Evolutionary conservation across 2,329 filamentous ascomycete genomes (phyloP), one percentile per base, ranked within the genome.

Genomic region (Nemania abortiva): DNA sequence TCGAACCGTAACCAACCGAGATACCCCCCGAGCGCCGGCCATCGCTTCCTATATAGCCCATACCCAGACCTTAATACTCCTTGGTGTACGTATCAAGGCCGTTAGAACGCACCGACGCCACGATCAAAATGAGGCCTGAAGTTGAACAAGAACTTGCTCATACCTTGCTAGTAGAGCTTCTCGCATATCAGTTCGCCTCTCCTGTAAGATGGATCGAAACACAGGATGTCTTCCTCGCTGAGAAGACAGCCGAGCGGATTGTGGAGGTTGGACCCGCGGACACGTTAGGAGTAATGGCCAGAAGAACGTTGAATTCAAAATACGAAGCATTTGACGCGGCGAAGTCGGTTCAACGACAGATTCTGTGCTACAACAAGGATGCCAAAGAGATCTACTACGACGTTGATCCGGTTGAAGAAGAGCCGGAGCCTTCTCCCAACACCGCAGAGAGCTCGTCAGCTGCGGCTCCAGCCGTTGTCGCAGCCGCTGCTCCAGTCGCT

Each of bases 131-230:
- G 95, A 93, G 93, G 87, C 96, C 96, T 82, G 96, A 99, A 89
- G 88, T 98, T 83, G 95, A 99, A 90, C 96, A 99, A 85, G 96
- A 99, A 87, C 93, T 99, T 83, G 92, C 96, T 80, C 95, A 99
- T 84, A 98, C 95, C 75, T 90, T 99, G 84, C 92, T 99, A 81
- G 93, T 99, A 74, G 96, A 99, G 90, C 93, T 99, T 73, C 90
- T 99, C 76, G 96, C 96, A 86, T 99, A 98, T 84, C 96, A 99
- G 82, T 99, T 99, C 83, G 96, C 96, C 77, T 98, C 95, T 63
- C 96, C 96, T 59, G 96, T 99, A 77, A 91, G 96, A 90, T 99
- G 96, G 96, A 99, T 99, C 83, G 96, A 99, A 85, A 99, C 96
- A 64, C 96, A 99, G 85, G 96, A 99, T 95, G 96, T 99, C 77